phyloP scores from a whole-genome alignment of 352 stramenopile species.

The Detonula confervacea region DNA sequence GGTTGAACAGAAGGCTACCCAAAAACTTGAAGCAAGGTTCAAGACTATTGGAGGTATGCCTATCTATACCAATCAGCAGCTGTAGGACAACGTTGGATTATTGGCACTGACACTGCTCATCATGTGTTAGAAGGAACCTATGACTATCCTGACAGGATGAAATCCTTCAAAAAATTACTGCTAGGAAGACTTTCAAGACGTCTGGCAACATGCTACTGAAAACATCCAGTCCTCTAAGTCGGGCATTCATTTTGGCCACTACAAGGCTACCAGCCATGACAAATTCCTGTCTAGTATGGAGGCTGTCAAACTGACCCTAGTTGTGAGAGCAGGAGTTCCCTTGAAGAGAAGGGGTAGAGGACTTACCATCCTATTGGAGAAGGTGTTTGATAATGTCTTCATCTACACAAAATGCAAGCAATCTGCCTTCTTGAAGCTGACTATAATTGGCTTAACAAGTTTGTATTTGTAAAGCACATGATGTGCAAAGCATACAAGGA shows the following conservation, averaged over 20 bases:
- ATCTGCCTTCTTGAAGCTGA: slow-evolving; percentile 11
- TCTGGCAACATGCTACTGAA: background rate
- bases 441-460: slow-evolving; percentile 21
- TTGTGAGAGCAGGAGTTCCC: background rate
- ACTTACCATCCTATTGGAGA: slow-evolving; percentile 2
- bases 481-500: no score
- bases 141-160: no score
- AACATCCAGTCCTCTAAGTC: slow-evolving; percentile 14
- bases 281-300: background rate
- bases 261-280: background rate
- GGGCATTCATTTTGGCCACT: slow-evolving; percentile 9
- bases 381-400: background rate
- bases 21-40: no score
- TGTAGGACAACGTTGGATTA: no score
- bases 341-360: slow-evolving; percentile 4
- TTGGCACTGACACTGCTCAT: no score
- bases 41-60: no score
- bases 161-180: background rate
- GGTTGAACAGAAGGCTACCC: no score
- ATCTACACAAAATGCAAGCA: background rate
- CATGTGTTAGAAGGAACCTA: no score
- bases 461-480: slow-evolving; percentile 11
- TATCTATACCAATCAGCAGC: no score
- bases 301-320: background rate
- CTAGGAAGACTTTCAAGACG: slow-evolving; percentile 5